Evolutionary conservation across 306 rosid genomes (phyloP).

Genomic region (Sophora flavescens): DNA sequence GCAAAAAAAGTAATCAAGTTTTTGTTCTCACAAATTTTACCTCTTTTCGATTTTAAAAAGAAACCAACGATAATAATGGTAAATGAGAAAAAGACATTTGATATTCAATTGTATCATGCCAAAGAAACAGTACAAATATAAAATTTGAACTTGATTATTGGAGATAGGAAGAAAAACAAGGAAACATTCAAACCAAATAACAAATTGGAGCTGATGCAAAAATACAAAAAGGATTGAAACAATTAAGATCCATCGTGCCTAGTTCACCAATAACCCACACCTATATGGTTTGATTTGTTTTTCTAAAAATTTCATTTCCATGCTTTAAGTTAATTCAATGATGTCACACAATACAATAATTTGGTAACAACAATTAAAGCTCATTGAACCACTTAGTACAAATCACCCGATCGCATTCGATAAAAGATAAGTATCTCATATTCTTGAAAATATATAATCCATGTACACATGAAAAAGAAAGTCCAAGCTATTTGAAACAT

Average conservation of each 20-base stretch:
- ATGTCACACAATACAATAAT: background rate
- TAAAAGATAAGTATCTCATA: conserved; percentile 70
- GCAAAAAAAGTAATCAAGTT: background rate
- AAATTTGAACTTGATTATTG: background rate
- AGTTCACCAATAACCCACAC: conserved; percentile 4
- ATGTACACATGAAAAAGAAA: conserved; percentile 94
- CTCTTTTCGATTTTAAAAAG: background rate
- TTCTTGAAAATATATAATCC: conserved; percentile 95
- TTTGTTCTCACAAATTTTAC: too few species aligned
- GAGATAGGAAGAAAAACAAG: background rate
- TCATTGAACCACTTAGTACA: background rate
- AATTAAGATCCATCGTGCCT: conserved; percentile 13
- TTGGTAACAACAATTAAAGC: conserved; percentile 2
- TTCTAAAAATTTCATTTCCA: background rate
- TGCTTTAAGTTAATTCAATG: background rate
- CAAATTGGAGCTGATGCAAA: background rate
- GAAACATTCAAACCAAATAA: conserved; percentile 11
- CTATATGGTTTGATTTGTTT: conserved; percentile 10
- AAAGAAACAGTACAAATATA: background rate
- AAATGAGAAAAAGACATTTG: background rate
- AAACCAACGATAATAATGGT: background rate
- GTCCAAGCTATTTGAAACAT: conserved; percentile 99
- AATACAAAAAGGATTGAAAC: background rate
- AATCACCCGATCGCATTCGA: background rate
- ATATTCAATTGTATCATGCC: background rate